Percentiles rank a stretch among this genome's conserved stretches.
Evolutionary conservation across 2,329 filamentous ascomycete genomes (phyloP).

Genomic region (Cladosporium halotolerans): DNA sequence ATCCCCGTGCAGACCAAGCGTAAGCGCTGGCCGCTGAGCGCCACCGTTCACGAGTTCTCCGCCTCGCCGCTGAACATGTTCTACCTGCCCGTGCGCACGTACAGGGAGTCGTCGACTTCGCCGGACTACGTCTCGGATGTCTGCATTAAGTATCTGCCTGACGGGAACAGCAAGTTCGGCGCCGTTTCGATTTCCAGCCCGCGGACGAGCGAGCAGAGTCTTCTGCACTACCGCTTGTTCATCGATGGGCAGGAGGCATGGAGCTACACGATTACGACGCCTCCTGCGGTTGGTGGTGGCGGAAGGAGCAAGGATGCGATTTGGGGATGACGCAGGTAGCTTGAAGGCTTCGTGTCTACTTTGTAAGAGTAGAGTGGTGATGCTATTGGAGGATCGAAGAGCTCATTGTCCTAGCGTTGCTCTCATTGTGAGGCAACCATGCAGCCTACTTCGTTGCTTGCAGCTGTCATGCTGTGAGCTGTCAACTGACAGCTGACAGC

Average conservation of each 20-base stretch:
- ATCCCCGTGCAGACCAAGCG: conserved; percentile 17
- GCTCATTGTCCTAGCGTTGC: too few relatives aligned
- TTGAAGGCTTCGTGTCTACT: too few relatives aligned
- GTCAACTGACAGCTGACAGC: too few relatives aligned
- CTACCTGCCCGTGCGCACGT: conserved; percentile 78
- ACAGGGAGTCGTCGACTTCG: conserved; percentile 52
- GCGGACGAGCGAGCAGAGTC: conserved; percentile 58
- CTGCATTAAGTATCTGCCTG: conserved; percentile 75
- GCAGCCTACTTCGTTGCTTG: too few relatives aligned
- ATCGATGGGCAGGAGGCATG: conserved; percentile 75
- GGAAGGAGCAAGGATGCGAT: conserved; percentile 41
- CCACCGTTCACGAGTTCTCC: conserved; percentile 81
- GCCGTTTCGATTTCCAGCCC: conserved; percentile 70
- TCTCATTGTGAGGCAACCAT: too few relatives aligned
- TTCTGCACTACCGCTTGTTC: conserved; percentile 73
- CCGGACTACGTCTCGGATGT: conserved; percentile 70
- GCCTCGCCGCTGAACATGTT: conserved; percentile 91
- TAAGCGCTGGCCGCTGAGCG: conserved; percentile 51
- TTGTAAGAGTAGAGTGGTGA: too few relatives aligned
- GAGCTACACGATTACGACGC: conserved; percentile 50
- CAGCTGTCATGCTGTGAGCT: too few relatives aligned
- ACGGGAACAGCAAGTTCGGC: conserved; percentile 85
- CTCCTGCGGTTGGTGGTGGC: conserved; percentile 34
- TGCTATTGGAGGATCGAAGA: too few relatives aligned
- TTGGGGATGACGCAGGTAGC: conserved; percentile 32